Evolutionary conservation across 768 basidiomycete species (phyloP), one percentile per base, ranked within the genome.

Genomic region (Boletellus emodensis): DNA sequence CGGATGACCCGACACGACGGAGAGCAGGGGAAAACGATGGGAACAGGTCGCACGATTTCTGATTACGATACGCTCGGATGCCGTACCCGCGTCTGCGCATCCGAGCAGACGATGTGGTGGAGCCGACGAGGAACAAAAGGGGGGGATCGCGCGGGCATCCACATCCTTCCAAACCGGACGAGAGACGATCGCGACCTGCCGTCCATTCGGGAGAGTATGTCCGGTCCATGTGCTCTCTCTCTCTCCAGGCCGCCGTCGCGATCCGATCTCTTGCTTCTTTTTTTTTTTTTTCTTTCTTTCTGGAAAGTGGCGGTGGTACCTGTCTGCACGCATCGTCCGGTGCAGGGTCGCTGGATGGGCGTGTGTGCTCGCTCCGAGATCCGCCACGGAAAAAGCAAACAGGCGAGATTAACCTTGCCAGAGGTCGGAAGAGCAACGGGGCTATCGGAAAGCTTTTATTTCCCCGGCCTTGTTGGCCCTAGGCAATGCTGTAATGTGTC

Each of bases 391-490:
- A 51, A 51, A 46, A 34, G 34, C 34, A 34, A 32, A n/a, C 45
- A 54, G 40, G 54, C 51, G 52, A 58, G 63, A 65, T 64, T 64
- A 64, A 65, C 63, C 44, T 63, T 52, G 52, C 41, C 24, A 45
- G 47, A 35, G 51, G 51, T 26, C 18, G 43, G 54, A 46, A 39
- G 46, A 45, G 43, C 22, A 43, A 56, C 53, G 57, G 60, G 46
- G 18, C 24, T 60, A 48, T 54, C 58, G 52, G 54, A 39, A 13
- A 41, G 34, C 37, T 26, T 51, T 53, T 48, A 53, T 57, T 44
- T 33, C 17, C 32, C 47, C 22, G 41, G 44, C 28, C 20, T 51
- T 39, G 11, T 24, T 52, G 33, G 26, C 48, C 54, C 49, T 44
- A 44, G 33, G 48, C 3, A 33, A 55, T 63, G 59, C 41, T 59